Evolutionary conservation across 2,329 filamentous ascomycete genomes (phyloP), one percentile per base, ranked within the genome.

Genomic region (Colletotrichum orbiculare): DNA sequence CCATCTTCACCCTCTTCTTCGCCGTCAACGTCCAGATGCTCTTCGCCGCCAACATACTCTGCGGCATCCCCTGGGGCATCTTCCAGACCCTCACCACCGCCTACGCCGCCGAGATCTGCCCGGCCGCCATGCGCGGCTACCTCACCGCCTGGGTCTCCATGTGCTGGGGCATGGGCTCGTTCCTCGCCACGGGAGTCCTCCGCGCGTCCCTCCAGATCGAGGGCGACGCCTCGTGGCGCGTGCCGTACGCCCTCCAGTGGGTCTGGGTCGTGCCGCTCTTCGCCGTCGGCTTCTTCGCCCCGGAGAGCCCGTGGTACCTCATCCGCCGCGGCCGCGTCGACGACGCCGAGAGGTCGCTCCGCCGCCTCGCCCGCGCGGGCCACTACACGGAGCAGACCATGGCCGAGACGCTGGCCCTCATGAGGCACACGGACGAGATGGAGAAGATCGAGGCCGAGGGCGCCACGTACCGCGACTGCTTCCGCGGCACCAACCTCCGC

Each of bases 291-390:
- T 74, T 79, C 35, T 80, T 82, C 64, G 78, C 83, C 8, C 82
- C 82, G 0, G 82, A 85, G 65, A 82, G 79, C 54, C 82, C 82
- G 0, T 84, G 82, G 78, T 84, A 82, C 80, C 74, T 84, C 2
- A 76, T 82, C n/a, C 79, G 82, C 8, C 76, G 75, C 39, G 81
- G 80, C 2, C 71, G 75, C 8, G 67, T 69, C 4, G 77, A 76
- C 0, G 80, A 82, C 33, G 82, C 82, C 0, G 76, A 78, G 38
- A 66, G 70, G n/a, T 73, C 78, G 2, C 70, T 84, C 73, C 71
- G 6, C 47, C 79, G 39, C 73, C 54, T 71, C 12, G 70, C 69
- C 1, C 57, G 68, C 64, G 73, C 69, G 61, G 70, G 71, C 2
- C 71, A 76, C 50, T 76, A 81, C 56, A 74, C 74, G 3, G 75